Percentiles rank a stretch among this genome's conserved stretches.
Conservation (phyloP, 192 early-diverging fungal genomes). For the Entomortierella chlamydospora region DNA sequence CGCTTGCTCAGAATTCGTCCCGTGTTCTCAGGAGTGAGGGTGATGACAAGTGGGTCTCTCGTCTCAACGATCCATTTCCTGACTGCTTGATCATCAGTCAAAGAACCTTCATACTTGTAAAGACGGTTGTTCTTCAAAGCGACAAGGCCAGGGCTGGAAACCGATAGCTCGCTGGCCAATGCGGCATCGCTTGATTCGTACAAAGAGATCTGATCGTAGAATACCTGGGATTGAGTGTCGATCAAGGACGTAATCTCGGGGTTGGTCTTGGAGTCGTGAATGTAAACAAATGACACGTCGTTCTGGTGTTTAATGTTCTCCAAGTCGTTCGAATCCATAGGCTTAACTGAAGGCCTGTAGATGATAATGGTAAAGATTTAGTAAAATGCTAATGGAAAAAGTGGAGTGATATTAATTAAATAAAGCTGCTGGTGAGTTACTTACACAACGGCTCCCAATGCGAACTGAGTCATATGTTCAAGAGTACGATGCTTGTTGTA, state of each 20-base stretch:
- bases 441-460: slow-evolving; percentile 37
- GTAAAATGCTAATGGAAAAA: background rate
- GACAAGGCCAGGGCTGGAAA: slow-evolving; percentile 59
- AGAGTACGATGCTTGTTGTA: slow-evolving; percentile 24
- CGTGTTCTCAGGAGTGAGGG: slow-evolving; percentile 70
- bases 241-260: slow-evolving; percentile 52
- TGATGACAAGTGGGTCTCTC: slow-evolving; percentile 72
- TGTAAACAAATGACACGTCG: slow-evolving; percentile 66
- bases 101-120: slow-evolving; percentile 35
- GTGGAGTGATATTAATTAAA: background rate
- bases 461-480: slow-evolving; percentile 17
- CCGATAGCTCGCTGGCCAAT: slow-evolving; percentile 25
- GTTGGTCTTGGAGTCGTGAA: slow-evolving; percentile 63
- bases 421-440: slow-evolving; percentile 24
- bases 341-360: slow-evolving; percentile 38
- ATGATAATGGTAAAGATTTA: background rate
- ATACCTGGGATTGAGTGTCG: slow-evolving; percentile 34
- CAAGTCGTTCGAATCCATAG: slow-evolving; percentile 52
- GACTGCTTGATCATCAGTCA: slow-evolving; percentile 55
- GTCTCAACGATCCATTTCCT: slow-evolving; percentile 72
- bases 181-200: slow-evolving; percentile 18
- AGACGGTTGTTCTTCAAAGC: slow-evolving; percentile 72
- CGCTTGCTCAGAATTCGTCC: slow-evolving; percentile 75
- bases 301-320: slow-evolving; percentile 50
- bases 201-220: slow-evolving; percentile 20